Evolutionary conservation across 495 filamentous ascomycete species (phyloP).

Genomic region (Bryoglossum gracile): DNA sequence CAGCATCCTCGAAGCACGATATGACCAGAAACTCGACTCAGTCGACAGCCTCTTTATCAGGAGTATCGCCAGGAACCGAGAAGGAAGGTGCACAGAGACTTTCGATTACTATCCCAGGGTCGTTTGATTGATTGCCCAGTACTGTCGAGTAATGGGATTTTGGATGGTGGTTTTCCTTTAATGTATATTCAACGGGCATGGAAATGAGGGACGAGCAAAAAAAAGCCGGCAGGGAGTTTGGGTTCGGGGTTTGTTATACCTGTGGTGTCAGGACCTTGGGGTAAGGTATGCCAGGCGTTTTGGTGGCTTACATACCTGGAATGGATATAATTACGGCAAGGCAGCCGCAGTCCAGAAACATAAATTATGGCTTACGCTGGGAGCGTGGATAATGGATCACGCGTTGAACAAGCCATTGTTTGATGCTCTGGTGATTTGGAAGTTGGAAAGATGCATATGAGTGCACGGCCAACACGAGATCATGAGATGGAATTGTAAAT

Average conservation of each 20-base stretch:
- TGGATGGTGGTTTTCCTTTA: neutral
- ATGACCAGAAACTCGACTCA: slow-evolving; percentile 10
- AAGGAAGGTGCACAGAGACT: slow-evolving; percentile 19
- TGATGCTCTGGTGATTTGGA: no score
- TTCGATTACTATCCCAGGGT: slow-evolving; percentile 24
- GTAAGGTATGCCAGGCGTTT: slow-evolving; percentile 4
- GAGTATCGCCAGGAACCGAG: slow-evolving; percentile 6
- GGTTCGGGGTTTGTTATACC: neutral
- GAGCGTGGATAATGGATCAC: no score
- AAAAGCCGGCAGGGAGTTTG: slow-evolving; percentile 6
- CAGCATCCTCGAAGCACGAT: neutral
- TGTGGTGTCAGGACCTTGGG: neutral
- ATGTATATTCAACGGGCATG: slow-evolving; percentile 6
- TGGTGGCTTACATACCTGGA: slow-evolving; percentile 7
- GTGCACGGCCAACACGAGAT: no score
- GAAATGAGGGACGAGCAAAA: neutral
- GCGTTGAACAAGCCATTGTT: no score
- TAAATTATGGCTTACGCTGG: no score
- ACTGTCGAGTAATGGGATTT: neutral
- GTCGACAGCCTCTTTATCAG: slow-evolving; percentile 16
- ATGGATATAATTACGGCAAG: slow-evolving; percentile 21
- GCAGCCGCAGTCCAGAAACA: no score
- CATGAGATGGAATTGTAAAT: no score
- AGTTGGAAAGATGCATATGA: no score
- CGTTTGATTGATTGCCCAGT: slow-evolving; percentile 9